These are phyloP conservation scores for Brassica incana DNA, from an alignment of 345 rosid species.

Conservation along the genomic window DNA sequence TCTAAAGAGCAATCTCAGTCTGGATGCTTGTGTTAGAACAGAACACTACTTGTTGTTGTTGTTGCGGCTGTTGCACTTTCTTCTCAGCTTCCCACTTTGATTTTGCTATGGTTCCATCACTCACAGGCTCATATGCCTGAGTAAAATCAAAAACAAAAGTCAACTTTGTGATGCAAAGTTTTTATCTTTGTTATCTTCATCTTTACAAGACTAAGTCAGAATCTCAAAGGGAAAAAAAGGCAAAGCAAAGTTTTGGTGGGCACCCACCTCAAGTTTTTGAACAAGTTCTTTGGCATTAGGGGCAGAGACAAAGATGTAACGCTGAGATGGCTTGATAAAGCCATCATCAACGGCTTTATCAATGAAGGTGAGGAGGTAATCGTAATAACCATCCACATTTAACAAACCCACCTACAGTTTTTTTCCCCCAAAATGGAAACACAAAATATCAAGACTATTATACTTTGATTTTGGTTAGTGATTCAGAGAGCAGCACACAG, in stretches of 20 bases:
- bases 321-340: constrained; percentile 82
- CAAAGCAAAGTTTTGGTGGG: constrained; percentile 18
- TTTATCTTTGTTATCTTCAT: constrained; percentile 19
- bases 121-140: constrained; percentile 85
- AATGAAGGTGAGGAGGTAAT: constrained; percentile 73
- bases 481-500: constrained; percentile 22
- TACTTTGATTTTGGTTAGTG: not conserved
- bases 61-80: constrained; percentile 42
- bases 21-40: constrained; percentile 48
- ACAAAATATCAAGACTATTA: constrained; percentile 19
- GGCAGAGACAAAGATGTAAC: constrained; percentile 89
- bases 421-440: constrained; percentile 8
- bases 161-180: not conserved
- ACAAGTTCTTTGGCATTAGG: constrained; percentile 85
- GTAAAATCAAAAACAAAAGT: constrained; percentile 4
- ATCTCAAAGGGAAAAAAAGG: constrained; percentile 10
- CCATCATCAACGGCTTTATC: constrained; percentile 99
- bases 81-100: constrained; percentile 77
- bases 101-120: constrained; percentile 72
- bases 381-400: constrained; percentile 92
- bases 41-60: constrained; percentile 32
- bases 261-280: constrained; percentile 86
- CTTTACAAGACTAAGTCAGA: constrained; percentile 16
- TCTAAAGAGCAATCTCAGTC: constrained; percentile 59
- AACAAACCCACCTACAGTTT: constrained; percentile 83